Percentiles rank a stretch among this genome's conserved stretches.
Conservation (phyloP, 768 basidiomycete genomes). For the Russula olivacea region DNA sequence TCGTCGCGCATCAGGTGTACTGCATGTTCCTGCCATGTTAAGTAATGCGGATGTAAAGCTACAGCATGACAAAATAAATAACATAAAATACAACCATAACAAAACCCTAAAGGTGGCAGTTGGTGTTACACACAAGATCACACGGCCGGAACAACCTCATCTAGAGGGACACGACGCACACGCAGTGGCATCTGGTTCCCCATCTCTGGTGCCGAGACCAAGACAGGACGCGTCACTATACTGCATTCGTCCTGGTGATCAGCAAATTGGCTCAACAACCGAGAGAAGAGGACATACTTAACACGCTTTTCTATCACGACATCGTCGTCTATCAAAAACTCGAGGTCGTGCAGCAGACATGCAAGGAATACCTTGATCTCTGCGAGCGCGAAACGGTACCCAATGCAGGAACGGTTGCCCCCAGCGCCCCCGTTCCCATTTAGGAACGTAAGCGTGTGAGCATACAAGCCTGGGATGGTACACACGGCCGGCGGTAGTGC, state of each 20-base stretch:
- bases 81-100: background rate
- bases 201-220: constrained; percentile 46
- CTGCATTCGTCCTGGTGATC: constrained; percentile 28
- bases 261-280: constrained; percentile 20
- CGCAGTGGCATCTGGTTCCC: constrained; percentile 60
- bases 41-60: background rate
- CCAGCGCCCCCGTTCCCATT: constrained; percentile 48
- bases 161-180: constrained; percentile 33
- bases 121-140: background rate
- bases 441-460: constrained; percentile 51
- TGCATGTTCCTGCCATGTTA: background rate
- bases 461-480: constrained; percentile 47
- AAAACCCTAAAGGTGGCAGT: background rate
- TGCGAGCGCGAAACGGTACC: constrained; percentile 53
- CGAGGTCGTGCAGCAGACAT: constrained; percentile 51
- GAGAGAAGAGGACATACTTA: constrained; percentile 43
- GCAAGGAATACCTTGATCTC: constrained; percentile 62
- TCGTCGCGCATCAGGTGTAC: no score
- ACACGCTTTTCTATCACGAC: constrained; percentile 57
- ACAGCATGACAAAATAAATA: background rate
- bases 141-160: background rate
- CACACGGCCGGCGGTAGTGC: constrained; percentile 35
- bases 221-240: constrained; percentile 52
- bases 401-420: constrained; percentile 47
- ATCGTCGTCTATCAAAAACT: constrained; percentile 46